A percentile compares a stretch with the other conserved stretches of the same genome.
Conservation (phyloP, 305 asterid genomes). For the Fraxinus nigra region DNA sequence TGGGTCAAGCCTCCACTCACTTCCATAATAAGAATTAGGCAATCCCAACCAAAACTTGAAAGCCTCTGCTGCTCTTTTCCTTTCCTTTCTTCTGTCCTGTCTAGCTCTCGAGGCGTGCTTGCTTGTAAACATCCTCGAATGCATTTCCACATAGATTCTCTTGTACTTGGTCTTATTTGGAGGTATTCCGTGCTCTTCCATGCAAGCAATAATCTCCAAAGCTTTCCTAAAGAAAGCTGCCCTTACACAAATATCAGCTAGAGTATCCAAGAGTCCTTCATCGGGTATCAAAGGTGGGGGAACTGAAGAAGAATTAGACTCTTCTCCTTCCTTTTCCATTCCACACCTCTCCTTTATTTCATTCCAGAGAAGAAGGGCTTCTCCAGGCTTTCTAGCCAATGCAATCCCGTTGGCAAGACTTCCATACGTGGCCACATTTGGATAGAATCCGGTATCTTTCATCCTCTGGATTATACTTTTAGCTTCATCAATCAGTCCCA, state of each 20-base stretch:
- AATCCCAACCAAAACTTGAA: conserved; percentile 97
- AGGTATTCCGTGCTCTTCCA: conserved; percentile 79
- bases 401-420: conserved; percentile 87
- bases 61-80: conserved; percentile 95
- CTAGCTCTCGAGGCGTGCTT: conserved; percentile 95
- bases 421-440: conserved; percentile 87
- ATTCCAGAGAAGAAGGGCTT: conserved; percentile 88
- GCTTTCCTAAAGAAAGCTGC: conserved; percentile 94
- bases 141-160: conserved; percentile 95
- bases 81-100: conserved; percentile 76
- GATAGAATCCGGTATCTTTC: conserved; percentile 67
- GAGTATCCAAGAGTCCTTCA: conserved; percentile 79
- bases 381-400: conserved; percentile 89
- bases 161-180: conserved; percentile 89
- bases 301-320: conserved; percentile 23
- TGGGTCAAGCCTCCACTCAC: conserved; percentile 77
- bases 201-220: conserved; percentile 86
- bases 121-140: conserved; percentile 96
- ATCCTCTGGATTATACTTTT: conserved; percentile 58
- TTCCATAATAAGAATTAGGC: conserved; percentile 83
- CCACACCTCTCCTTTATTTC: conserved; percentile 81
- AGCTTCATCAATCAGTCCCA: conserved; percentile 74
- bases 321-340: conserved; percentile 31
- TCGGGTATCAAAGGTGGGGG: conserved; percentile 65
- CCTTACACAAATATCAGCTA: conserved; percentile 90